Conservation (phyloP, 1,139 yeast species). For the Taiozyma sp. region DNA sequence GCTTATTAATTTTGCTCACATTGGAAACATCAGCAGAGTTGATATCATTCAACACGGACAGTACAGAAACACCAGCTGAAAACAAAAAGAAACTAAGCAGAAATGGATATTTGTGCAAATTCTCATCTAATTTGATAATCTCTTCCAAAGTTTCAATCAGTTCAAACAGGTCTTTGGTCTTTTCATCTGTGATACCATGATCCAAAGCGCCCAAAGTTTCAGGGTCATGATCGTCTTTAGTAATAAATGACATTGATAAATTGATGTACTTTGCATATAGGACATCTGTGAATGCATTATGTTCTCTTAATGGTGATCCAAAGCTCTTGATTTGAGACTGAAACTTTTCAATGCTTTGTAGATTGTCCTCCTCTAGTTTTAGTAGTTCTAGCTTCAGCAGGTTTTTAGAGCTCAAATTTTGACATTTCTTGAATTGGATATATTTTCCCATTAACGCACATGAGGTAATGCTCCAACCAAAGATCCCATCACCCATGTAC, state of each 20-base stretch:
- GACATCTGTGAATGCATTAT: conserved; percentile 9
- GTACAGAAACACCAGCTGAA: conserved; percentile 19
- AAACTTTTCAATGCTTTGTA: conserved; percentile 3
- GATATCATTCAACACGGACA: conserved; percentile 20
- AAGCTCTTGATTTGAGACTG: conserved; percentile 4
- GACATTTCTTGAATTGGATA: conserved; percentile 6
- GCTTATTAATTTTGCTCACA: conserved; percentile 17
- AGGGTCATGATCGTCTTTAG: conserved; percentile 4
- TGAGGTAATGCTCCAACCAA: conserved; percentile 24
- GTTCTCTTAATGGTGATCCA: neutral
- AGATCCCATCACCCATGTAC: conserved; percentile 18
- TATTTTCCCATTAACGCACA: conserved; percentile 18
- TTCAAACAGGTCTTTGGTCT: conserved; percentile 9
- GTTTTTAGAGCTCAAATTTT: neutral
- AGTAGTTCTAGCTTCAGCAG: conserved; percentile 1
- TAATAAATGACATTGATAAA: conserved; percentile 1
- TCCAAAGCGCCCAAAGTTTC: conserved; percentile 10
- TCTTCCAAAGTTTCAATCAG: conserved; percentile 19
- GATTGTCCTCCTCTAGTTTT: conserved; percentile 1
- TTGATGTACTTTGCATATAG: conserved; percentile 19
- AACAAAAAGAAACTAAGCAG: conserved; percentile 21
- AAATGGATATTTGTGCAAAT: conserved; percentile 22
- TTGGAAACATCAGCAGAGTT: conserved; percentile 13
- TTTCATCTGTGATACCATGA: conserved; percentile 11
- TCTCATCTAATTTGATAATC: conserved; percentile 17